A percentile compares a stretch with the other conserved stretches of the same genome.
These are phyloP conservation scores for Clonostachys sp. DNA, from an alignment of 2,329 filamentous ascomycete species.

Conservation along the genomic window DNA sequence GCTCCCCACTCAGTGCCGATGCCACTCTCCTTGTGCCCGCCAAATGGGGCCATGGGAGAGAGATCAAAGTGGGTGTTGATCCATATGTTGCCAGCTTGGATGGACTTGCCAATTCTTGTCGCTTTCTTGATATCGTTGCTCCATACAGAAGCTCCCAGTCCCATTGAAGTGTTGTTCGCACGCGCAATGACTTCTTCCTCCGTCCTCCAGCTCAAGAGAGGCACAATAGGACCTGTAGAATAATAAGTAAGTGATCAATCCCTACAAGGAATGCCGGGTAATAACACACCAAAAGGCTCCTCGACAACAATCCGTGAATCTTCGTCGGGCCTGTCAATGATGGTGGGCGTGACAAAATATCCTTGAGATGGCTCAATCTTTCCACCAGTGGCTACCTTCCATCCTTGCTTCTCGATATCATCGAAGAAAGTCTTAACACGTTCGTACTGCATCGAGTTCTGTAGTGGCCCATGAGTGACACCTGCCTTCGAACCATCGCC, in stretches of 20 bases:
- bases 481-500: conserved; percentile 34
- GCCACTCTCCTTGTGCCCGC: neutral
- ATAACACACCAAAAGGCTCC: conserved; percentile 30
- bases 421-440: conserved; percentile 45
- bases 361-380: conserved; percentile 27
- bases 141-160: conserved; percentile 55
- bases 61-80: conserved; percentile 39
- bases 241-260: neutral
- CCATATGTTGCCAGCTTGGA: conserved; percentile 57
- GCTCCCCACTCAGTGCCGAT: neutral
- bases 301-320: conserved; percentile 49
- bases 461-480: conserved; percentile 42
- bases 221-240: conserved; percentile 50
- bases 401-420: conserved; percentile 34
- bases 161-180: conserved; percentile 47
- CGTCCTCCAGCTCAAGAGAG: conserved; percentile 54
- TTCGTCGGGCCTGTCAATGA: conserved; percentile 56
- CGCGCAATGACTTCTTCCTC: conserved; percentile 55
- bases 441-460: conserved; percentile 53
- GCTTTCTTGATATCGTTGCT: conserved; percentile 45
- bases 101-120: conserved; percentile 41
- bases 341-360: conserved; percentile 53
- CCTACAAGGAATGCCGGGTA: too few relatives aligned
- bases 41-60: neutral
- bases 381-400: conserved; percentile 31